A percentile compares a stretch with the other conserved stretches of the same genome.
Conservation (phyloP, 106 monocot species). For the Iris macrosiphon region DNA sequence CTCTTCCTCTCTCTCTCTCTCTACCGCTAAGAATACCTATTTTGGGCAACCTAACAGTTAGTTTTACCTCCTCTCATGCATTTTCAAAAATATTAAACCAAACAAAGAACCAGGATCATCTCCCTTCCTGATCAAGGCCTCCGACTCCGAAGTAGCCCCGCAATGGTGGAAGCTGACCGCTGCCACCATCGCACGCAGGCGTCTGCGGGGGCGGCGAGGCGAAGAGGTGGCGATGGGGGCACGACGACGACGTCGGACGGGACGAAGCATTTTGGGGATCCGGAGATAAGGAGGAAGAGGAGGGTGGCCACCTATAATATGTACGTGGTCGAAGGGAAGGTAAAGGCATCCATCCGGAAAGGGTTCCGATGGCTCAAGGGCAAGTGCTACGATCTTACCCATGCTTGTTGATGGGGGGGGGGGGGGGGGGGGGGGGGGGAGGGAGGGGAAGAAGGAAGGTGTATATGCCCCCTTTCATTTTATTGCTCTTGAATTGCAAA, state of each 20-base stretch:
- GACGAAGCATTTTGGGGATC: constrained; percentile 38
- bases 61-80: too few species aligned
- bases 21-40: too few species aligned
- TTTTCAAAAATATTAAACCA: too few species aligned
- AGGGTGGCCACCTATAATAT: constrained; percentile 40
- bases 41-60: too few species aligned
- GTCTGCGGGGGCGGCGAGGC: too few species aligned
- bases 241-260: background rate
- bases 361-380: constrained; percentile 49
- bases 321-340: constrained; percentile 46
- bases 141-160: too few species aligned
- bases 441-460: background rate
- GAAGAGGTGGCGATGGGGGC: too few species aligned
- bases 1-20: too few species aligned
- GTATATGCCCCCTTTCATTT: background rate
- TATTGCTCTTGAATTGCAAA: background rate
- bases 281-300: constrained; percentile 38
- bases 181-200: too few species aligned
- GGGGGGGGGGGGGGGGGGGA: background rate
- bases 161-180: too few species aligned
- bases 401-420: constrained; percentile 13
- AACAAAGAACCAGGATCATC: too few species aligned
- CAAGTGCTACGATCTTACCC: constrained; percentile 35
- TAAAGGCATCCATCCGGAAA: constrained; percentile 34
- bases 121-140: too few species aligned